Evolutionary conservation across 2,329 filamentous ascomycete genomes (phyloP).

Genomic region (Venturiaceae sp.): DNA sequence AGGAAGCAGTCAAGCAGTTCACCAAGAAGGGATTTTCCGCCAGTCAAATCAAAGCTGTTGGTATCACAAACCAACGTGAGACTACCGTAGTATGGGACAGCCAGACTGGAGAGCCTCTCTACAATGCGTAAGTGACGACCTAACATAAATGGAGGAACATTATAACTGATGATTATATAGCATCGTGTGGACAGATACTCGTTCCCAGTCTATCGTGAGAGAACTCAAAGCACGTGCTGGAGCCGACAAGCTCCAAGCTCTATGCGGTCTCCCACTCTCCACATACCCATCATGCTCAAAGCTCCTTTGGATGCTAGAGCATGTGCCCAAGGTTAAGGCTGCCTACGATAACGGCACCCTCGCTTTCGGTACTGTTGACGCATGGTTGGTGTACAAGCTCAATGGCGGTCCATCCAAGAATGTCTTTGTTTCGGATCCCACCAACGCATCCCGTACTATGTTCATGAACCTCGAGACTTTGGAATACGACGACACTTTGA

Average conservation of each 20-base stretch:
- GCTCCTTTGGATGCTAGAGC: slow-evolving; percentile 70
- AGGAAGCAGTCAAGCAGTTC: slow-evolving; percentile 64
- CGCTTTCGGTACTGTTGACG: slow-evolving; percentile 80
- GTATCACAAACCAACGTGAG: slow-evolving; percentile 86
- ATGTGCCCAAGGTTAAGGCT: slow-evolving; percentile 57
- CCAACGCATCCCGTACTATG: slow-evolving; percentile 87
- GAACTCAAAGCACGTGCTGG: slow-evolving; percentile 61
- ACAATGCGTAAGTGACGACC: slow-evolving; percentile 52
- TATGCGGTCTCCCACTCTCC: slow-evolving; percentile 75
- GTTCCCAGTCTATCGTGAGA: slow-evolving; percentile 65
- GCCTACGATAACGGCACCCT: slow-evolving; percentile 69
- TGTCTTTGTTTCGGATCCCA: slow-evolving; percentile 74
- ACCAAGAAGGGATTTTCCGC: slow-evolving; percentile 55
- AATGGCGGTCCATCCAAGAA: slow-evolving; percentile 61
- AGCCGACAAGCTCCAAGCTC: slow-evolving; percentile 57
- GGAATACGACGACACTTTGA: slow-evolving; percentile 67
- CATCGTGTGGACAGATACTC: slow-evolving; percentile 84
- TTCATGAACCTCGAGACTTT: slow-evolving; percentile 82
- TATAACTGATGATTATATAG: neutral
- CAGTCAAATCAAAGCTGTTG: slow-evolving; percentile 64
- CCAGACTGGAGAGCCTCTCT: slow-evolving; percentile 66
- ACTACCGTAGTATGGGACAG: slow-evolving; percentile 81
- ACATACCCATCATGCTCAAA: slow-evolving; percentile 86
- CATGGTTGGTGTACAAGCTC: slow-evolving; percentile 78
- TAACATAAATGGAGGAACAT: neutral